Conservation (phyloP, 1,139 yeast genomes). For the Hyphopichia pseudoburtonii region DNA sequence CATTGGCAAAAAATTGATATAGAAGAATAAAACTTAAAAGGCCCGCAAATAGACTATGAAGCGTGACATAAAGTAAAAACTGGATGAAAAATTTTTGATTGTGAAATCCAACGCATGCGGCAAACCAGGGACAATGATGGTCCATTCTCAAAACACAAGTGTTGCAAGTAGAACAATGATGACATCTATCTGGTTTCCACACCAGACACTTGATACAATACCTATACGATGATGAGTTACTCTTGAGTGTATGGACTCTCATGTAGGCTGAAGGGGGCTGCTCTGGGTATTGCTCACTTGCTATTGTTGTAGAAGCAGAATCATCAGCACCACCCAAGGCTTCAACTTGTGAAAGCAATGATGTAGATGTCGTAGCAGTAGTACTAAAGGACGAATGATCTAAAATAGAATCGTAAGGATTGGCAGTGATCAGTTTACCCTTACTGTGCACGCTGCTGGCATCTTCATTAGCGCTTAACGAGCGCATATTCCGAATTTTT, state of each 20-base stretch:
- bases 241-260: slow-evolving; percentile 15
- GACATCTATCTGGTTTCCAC: slow-evolving; percentile 95
- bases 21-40: slow-evolving; percentile 40
- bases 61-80: slow-evolving; percentile 58
- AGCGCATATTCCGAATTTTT: slow-evolving; percentile 9
- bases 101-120: slow-evolving; percentile 66
- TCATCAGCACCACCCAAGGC: slow-evolving; percentile 1
- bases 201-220: slow-evolving; percentile 64
- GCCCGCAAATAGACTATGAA: slow-evolving; percentile 45
- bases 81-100: slow-evolving; percentile 83
- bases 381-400: slow-evolving; percentile 1
- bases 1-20: slow-evolving; percentile 50
- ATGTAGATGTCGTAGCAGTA: slow-evolving; percentile 3
- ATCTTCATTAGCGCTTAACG: background rate
- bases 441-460: background rate
- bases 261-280: slow-evolving; percentile 19
- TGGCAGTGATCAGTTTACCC: slow-evolving; percentile 8
- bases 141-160: slow-evolving; percentile 77
- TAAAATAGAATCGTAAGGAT: slow-evolving; percentile 10
- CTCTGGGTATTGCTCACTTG: slow-evolving; percentile 1
- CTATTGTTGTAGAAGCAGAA: background rate
- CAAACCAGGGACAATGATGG: slow-evolving; percentile 98
- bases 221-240: slow-evolving; percentile 9
- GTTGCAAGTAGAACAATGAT: slow-evolving; percentile 79
- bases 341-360: slow-evolving; percentile 8